Base-by-base conservation (phyloP, 768 basidiomycete genomes). In the Suillus sp. region DNA sequence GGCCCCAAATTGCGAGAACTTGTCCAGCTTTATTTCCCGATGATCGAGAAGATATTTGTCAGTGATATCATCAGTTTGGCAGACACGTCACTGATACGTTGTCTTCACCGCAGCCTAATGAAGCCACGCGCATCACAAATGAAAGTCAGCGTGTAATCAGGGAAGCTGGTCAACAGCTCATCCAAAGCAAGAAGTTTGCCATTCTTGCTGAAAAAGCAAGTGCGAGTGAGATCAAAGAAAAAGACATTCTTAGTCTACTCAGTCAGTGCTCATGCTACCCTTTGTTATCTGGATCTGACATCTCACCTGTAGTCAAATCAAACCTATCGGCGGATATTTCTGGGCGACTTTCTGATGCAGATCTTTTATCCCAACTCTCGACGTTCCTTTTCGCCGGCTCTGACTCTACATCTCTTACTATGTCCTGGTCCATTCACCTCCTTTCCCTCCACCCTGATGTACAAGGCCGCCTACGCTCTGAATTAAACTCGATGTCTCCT, bases 301-400 rank as follows among this genome's bases (percentile, higher is more conserved):
- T 34, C n/a, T 30, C 40, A 18, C 53, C 13, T 37, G 47, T 65
- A 90, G 89, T 90, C 66, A 83, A 84, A 72, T 83, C 86, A 16
- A 89, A 89, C 71, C 76, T 86, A 14, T 79, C 81, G 11, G 75
- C 74, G 25, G 79, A 82, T 61, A 66, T 78, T 4, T 75, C 78
- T 7, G 77, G 78, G 64, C 78, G 80, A 18, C 71, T 90, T 56
- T 80, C 84, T n/a, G 89, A 90, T 65, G 70, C 80, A 34, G 87
- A 87, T 56, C 75, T 88, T n/a, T 75, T 87, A 9, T 84, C 85
- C 64, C 86, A 88, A 71, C 83, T 87, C 66, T 82, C 83, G n/a
- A 86, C 86, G 35, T 84, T 89, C 72, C 78, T 89, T 62, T 83
- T 87, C 47, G 86, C 83, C 3, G 88, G 89, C 14, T 84, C 87